Evolutionary conservation across 148 eudicot species (phyloP), one percentile per base, ranked within the genome.

Genomic region (Amaranthus hypochondriacus): DNA sequence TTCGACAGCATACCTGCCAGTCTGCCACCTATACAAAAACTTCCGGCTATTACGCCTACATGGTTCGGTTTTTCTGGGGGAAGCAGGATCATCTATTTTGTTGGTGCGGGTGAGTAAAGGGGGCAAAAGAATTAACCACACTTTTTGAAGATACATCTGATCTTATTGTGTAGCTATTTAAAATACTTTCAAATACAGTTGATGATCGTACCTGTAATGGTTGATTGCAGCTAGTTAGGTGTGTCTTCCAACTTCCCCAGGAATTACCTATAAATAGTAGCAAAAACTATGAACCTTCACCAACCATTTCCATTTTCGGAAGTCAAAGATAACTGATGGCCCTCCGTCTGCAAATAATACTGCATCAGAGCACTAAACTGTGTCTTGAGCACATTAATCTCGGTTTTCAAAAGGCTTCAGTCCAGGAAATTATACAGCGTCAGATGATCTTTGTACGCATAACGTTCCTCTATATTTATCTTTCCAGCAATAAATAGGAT

Each of bases 1-100:
- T 28, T 10, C 68, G 50, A 71, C 60, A 74, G 63, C 60, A 67
- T 46, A 76, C 52, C 65, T 51, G 39, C 39, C 39, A 28, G 39
- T 0, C 0, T 11, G 68, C 79, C 55, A 70, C 62, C 77, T 79
- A 81, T 81, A 79, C 80, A 74, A 61, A 81, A 76, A 18, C 48
- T 50, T 55, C 56, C 80, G 39, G 39, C 39, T 28, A 28, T 28
- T 28, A 28, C 39, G 0, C 68, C 73, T 11, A 13, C 43, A 18
- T 51, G 39, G 39, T 21, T 42, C 48, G 55, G 0, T 14, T 39
- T 55, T 56, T 72, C 13, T 56, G 39, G 39, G 39, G 39, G 39
- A 28, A 28, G 39, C 39, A 28, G 39, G 39, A 28, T 28, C 39
- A 1, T 28, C 39, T 28, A 28, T 28, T 28, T 28, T 28, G 39